A percentile compares a stretch with the other conserved stretches of the same genome.
Evolutionary conservation across 2,329 filamentous ascomycete genomes (phyloP).

Genomic region (Aspergillus fumigatiaffinis): DNA sequence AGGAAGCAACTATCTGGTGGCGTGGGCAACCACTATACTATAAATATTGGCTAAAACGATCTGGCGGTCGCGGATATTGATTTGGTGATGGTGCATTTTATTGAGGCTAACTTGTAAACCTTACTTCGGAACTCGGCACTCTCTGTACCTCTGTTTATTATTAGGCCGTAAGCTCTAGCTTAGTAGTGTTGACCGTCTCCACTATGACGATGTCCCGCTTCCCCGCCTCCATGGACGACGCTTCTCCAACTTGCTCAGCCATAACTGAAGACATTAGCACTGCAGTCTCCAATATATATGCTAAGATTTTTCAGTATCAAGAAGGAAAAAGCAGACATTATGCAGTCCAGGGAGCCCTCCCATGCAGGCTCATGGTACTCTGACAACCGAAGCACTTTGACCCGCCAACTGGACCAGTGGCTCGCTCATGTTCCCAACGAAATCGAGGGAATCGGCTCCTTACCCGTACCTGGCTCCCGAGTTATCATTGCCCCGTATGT

Average conservation of each 20-base stretch:
- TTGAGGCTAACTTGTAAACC: neutral
- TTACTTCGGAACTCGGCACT: neutral
- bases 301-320: neutral
- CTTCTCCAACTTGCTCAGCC: neutral
- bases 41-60: neutral
- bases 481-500: slow-evolving; percentile 90
- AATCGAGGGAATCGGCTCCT: slow-evolving; percentile 57
- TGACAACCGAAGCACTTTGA: slow-evolving; percentile 56
- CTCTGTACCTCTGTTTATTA: too few species aligned
- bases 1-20: neutral
- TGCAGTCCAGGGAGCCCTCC: slow-evolving; percentile 53
- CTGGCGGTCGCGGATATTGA: neutral
- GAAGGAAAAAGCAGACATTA: slow-evolving; percentile 14
- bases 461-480: slow-evolving; percentile 72
- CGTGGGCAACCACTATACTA: neutral
- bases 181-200: slow-evolving; percentile 8
- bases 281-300: neutral
- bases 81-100: neutral
- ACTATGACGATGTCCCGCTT: slow-evolving; percentile 22
- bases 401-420: slow-evolving; percentile 67
- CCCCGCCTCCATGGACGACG: slow-evolving; percentile 23
- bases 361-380: slow-evolving; percentile 92
- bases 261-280: neutral
- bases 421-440: slow-evolving; percentile 66
- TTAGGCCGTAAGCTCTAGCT: neutral